Evolutionary conservation across 805 yeast species (phyloP).

Genomic region (Candida oleophila): DNA sequence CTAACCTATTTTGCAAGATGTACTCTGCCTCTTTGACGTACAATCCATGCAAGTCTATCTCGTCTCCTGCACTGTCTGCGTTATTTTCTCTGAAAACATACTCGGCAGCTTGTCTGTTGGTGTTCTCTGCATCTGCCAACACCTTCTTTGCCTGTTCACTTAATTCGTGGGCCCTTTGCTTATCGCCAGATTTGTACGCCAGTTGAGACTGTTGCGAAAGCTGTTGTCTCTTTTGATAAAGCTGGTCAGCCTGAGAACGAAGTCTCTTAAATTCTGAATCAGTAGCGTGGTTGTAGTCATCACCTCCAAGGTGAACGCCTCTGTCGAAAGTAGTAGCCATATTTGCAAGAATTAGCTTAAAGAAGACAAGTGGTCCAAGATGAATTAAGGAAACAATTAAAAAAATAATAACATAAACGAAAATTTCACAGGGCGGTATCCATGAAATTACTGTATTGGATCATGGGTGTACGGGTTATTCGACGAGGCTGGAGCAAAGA

Average conservation of each 20-base stretch:
- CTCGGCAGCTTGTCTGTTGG: slow-evolving; percentile 81
- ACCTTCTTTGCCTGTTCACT: slow-evolving; percentile 68
- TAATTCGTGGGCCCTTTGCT: slow-evolving; percentile 66
- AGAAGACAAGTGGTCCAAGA: background rate
- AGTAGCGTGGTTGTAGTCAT: slow-evolving; percentile 67
- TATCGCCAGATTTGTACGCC: slow-evolving; percentile 77
- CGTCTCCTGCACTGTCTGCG: slow-evolving; percentile 79
- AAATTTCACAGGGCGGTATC: background rate
- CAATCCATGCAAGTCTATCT: slow-evolving; percentile 91
- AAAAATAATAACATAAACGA: background rate
- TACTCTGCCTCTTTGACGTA: slow-evolving; percentile 86
- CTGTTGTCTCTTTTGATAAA: slow-evolving; percentile 54
- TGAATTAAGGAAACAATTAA: background rate
- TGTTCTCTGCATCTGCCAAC: slow-evolving; percentile 58
- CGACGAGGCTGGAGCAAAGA: background rate
- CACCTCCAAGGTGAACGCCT: slow-evolving; percentile 24
- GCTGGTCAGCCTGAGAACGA: slow-evolving; percentile 67
- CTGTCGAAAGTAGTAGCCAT: slow-evolving; percentile 16
- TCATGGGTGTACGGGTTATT: background rate
- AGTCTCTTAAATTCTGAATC: slow-evolving; percentile 63
- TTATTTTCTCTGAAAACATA: slow-evolving; percentile 87
- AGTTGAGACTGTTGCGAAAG: slow-evolving; percentile 67
- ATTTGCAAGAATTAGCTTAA: too few relatives aligned
- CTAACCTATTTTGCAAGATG: slow-evolving; percentile 69
- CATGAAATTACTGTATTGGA: background rate